phyloP scores from a whole-genome alignment of 2,329 filamentous ascomycete species.

The Neophaeococcomyces aloes region DNA sequence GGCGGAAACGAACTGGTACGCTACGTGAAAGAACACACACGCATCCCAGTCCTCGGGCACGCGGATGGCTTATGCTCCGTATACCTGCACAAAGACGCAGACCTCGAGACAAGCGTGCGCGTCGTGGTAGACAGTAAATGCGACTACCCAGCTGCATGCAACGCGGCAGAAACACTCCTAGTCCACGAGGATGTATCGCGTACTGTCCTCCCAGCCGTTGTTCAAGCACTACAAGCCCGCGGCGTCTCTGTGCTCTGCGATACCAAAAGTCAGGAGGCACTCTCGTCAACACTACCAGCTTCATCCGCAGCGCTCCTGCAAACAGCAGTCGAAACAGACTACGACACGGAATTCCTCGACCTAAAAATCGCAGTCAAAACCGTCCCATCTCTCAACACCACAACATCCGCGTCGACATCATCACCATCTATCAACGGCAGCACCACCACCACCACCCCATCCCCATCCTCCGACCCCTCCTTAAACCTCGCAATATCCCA shows the following conservation, averaged over 20 bases:
- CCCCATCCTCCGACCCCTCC: slow-evolving; percentile 23
- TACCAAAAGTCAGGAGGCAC: slow-evolving; percentile 50
- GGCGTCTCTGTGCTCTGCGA: slow-evolving; percentile 82
- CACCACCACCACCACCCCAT: slow-evolving; percentile 11
- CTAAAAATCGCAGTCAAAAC: slow-evolving; percentile 75
- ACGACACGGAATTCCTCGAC: slow-evolving; percentile 78
- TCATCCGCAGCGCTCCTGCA: slow-evolving; percentile 44
- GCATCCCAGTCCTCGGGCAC: slow-evolving; percentile 91
- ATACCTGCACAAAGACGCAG: slow-evolving; percentile 72
- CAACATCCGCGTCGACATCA: not conserved
- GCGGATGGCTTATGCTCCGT: slow-evolving; percentile 86
- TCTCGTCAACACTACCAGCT: slow-evolving; percentile 40
- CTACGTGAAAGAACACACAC: slow-evolving; percentile 80
- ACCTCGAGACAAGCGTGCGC: slow-evolving; percentile 57
- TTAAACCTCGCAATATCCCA: slow-evolving; percentile 67
- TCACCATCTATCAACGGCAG: not conserved
- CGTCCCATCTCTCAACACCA: slow-evolving; percentile 36
- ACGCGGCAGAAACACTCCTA: slow-evolving; percentile 82
- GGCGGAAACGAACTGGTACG: slow-evolving; percentile 83
- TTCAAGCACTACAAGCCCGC: slow-evolving; percentile 60
- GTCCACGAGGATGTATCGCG: slow-evolving; percentile 62
- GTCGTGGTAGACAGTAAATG: slow-evolving; percentile 88
- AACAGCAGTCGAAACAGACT: slow-evolving; percentile 61
- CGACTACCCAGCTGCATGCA: slow-evolving; percentile 90
- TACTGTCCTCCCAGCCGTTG: slow-evolving; percentile 60